These are phyloP conservation scores for Haplosporangium sp. DNA, from an alignment of 371 early-diverging fungal genomes.

Conservation along the genomic window DNA sequence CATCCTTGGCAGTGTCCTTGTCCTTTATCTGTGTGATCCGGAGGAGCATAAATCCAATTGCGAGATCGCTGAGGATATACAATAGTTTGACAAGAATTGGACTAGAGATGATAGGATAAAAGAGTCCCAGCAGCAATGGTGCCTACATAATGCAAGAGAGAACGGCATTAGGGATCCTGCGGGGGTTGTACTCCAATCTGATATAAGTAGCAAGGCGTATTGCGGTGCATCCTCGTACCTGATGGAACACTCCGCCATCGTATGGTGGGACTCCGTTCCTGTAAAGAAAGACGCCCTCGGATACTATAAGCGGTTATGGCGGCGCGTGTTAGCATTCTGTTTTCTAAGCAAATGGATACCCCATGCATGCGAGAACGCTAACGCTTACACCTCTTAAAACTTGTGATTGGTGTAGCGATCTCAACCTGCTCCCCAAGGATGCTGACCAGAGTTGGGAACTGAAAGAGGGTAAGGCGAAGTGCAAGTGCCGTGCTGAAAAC, in stretches of 20 bases:
- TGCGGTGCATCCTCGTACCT: constrained; percentile 60
- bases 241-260: constrained; percentile 90
- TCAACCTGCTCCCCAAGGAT: constrained; percentile 72
- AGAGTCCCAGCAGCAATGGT: constrained; percentile 80
- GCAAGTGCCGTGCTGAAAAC: constrained; percentile 47
- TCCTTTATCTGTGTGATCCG: constrained; percentile 61
- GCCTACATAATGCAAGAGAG: constrained; percentile 58
- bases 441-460: constrained; percentile 59
- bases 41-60: constrained; percentile 68
- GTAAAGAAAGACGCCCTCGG: constrained; percentile 89
- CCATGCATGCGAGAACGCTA: neutral
- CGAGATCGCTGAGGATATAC: constrained; percentile 72
- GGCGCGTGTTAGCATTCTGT: neutral
- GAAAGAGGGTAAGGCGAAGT: constrained; percentile 61
- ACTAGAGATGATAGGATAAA: constrained; percentile 66
- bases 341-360: neutral
- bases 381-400: constrained; percentile 81
- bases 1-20: constrained; percentile 20
- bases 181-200: neutral
- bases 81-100: constrained; percentile 66
- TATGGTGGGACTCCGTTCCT: constrained; percentile 84
- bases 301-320: constrained; percentile 61
- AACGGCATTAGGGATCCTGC: neutral
- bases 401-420: constrained; percentile 86
- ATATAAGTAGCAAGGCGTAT: neutral